Base-by-base conservation (phyloP, 495 filamentous ascomycete genomes). In the Annulohypoxylon bovei region DNA sequence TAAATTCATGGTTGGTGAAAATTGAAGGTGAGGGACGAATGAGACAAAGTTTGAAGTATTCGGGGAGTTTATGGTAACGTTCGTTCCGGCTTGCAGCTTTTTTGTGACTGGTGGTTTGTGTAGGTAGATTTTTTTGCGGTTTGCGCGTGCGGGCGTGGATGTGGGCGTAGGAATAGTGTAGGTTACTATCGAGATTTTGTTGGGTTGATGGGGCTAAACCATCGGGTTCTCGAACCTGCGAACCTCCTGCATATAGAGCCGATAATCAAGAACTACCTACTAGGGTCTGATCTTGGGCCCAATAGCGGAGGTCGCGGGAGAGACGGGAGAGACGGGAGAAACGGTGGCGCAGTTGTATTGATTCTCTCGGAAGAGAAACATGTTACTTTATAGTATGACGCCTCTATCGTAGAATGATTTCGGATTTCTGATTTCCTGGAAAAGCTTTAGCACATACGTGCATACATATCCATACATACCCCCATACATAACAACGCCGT, bases 71-170 rank as follows among this genome's bases (percentile, higher is more conserved):
- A 22, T 64, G 54, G 69, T 60, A 64, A 72, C 59, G 59, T 72
- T 56, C 52, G 63, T 30, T 30, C 46, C 63, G 58, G 23, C 16
- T 6, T n/a, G 8, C 23, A 12, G 23, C 46, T 28, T 60, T 62
- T 62, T 62, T 71, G 50, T 66, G 68, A 57, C 67, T 72, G 67
- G 67, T 72, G 67, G 67, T 55, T 52, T 50, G 46, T 50, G 46
- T 50, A 18, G n/a, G 5, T 46, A 44, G 40, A 16, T 37, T 27
- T 44, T 46, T 66, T 42, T 58, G 32, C 56, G 57, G 16, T 33
- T 53, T 27, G 52, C 52, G 55, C 33, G 39, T 56, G 47, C 47
- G 52, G 35, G 25, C 12, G 62, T 44, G 39, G 27, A 35, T 14
- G 56, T 59, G 56, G 52, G 32, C 16, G 52, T 50, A 42, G n/a